A percentile compares a stretch with the other conserved stretches of the same genome.
These are phyloP conservation scores for Acephala macrosclerotiorum DNA, from an alignment of 2,329 filamentous ascomycete species.

Conservation along the genomic window DNA sequence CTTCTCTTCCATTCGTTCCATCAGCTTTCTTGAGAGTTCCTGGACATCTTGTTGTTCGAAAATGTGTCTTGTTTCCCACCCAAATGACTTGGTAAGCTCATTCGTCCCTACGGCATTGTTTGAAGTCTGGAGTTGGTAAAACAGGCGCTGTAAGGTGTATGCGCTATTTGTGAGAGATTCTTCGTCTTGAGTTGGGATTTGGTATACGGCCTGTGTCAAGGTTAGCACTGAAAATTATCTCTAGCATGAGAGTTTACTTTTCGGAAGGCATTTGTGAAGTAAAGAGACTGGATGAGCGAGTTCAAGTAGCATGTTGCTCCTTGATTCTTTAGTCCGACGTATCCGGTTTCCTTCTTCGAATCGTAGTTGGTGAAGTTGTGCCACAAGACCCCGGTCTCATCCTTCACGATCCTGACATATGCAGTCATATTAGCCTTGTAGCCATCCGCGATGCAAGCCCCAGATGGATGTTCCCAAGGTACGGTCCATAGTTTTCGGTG, in stretches of 20 bases:
- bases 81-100: constrained; percentile 95
- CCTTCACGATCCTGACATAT: constrained; percentile 82
- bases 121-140: constrained; percentile 93
- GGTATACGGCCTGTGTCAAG: constrained; percentile 79
- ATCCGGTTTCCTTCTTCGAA: constrained; percentile 98
- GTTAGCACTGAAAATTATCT: constrained; percentile 23
- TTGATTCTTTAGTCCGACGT: constrained; percentile 95
- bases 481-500: constrained; percentile 83
- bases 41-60: constrained; percentile 99
- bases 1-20: constrained; percentile 95
- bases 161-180: constrained; percentile 86
- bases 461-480: constrained; percentile 70
- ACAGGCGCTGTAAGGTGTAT: constrained; percentile 90
- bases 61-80: constrained; percentile 97
- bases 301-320: constrained; percentile 92
- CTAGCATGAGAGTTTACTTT: constrained; percentile 65
- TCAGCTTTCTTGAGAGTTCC: constrained; percentile 93
- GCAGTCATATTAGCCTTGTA: constrained; percentile 82
- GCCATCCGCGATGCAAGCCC: constrained; percentile 77
- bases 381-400: constrained; percentile 89
- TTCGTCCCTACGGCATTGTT: constrained; percentile 85
- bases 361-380: constrained; percentile 95
- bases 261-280: constrained; percentile 91
- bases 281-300: constrained; percentile 82
- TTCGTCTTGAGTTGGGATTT: constrained; percentile 91